Percentiles rank a stretch among this genome's conserved stretches.
phyloP scores from a whole-genome alignment of 1,284 basidiomycete species.

The Inonotus hispidus region DNA sequence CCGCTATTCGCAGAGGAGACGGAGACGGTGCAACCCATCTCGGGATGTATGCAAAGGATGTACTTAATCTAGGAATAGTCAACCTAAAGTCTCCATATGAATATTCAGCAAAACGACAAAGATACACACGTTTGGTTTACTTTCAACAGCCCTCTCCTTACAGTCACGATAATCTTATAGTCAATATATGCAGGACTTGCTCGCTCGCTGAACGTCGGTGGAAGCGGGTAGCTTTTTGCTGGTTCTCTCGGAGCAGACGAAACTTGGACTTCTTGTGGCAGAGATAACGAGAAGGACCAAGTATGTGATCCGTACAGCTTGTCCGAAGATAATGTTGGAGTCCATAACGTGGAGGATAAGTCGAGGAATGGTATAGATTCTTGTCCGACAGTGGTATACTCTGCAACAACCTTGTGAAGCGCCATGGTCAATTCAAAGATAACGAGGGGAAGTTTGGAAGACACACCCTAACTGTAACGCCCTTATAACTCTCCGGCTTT shows the following conservation, averaged over 20 bases:
- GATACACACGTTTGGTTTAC: conserved; percentile 30
- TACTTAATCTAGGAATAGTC: conserved; percentile 22
- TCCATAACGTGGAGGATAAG: conserved; percentile 26
- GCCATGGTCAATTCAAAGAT: background rate
- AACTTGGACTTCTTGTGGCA: conserved; percentile 28
- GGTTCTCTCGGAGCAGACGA: conserved; percentile 26
- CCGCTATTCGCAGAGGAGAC: conserved; percentile 28
- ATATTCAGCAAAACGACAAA: background rate
- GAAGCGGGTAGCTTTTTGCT: conserved; percentile 27
- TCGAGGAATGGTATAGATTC: conserved; percentile 32
- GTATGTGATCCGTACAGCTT: conserved; percentile 27
- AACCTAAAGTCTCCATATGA: background rate
- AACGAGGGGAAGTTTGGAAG: background rate
- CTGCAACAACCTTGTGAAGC: conserved; percentile 25
- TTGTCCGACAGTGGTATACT: conserved; percentile 33
- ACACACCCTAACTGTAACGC: conserved; percentile 28
- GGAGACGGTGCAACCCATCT: conserved; percentile 29
- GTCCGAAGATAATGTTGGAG: conserved; percentile 17
- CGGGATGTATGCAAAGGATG: conserved; percentile 32
- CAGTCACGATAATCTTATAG: conserved; percentile 33
- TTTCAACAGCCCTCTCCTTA: conserved; percentile 29
- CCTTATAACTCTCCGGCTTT: conserved; percentile 27
- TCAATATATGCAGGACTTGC: conserved; percentile 36
- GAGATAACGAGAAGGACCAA: conserved; percentile 29
- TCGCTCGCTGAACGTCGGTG: conserved; percentile 35